Evolutionary conservation across 495 filamentous ascomycete genomes (phyloP).

Genomic region (Melanomma pulvis-pyrius): DNA sequence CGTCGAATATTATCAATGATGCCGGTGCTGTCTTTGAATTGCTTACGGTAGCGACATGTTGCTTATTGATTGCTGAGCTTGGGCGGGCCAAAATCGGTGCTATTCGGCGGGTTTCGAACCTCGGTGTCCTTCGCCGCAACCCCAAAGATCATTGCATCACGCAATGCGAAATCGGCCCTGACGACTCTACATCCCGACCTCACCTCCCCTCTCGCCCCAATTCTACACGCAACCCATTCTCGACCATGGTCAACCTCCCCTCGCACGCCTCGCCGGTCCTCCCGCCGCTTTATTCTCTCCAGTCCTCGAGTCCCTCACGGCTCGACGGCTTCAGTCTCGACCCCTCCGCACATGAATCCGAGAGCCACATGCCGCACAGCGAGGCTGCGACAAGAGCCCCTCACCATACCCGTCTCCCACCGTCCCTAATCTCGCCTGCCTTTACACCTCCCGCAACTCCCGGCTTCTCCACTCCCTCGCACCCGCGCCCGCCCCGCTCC

Average conservation of each 20-base stretch:
- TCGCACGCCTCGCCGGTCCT: slow-evolving; percentile 47
- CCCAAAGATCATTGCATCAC: slow-evolving; percentile 4
- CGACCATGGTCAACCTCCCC: slow-evolving; percentile 42
- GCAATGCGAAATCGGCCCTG: slow-evolving; percentile 1
- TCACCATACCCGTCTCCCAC: slow-evolving; percentile 21
- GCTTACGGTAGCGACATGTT: slow-evolving; percentile 14
- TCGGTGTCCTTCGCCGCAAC: slow-evolving; percentile 21
- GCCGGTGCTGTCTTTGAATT: slow-evolving; percentile 3
- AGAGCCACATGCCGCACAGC: neutral
- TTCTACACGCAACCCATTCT: neutral
- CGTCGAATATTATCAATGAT: neutral
- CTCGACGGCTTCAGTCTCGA: slow-evolving; percentile 38
- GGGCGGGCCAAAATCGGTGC: slow-evolving; percentile 3
- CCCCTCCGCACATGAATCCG: slow-evolving; percentile 6
- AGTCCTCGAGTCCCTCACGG: slow-evolving; percentile 28
- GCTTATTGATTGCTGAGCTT: slow-evolving; percentile 19
- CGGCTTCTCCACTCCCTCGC: slow-evolving; percentile 37
- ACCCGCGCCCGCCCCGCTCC: slow-evolving; percentile 36
- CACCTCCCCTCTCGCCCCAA: neutral
- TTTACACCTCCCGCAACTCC: slow-evolving; percentile 51
- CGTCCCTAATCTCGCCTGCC: slow-evolving; percentile 48
- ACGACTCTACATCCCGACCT: neutral
- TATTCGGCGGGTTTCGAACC: slow-evolving; percentile 20
- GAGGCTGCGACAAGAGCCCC: slow-evolving; percentile 6
- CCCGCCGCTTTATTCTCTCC: slow-evolving; percentile 39